Evolutionary conservation across 805 yeast genomes (phyloP).

Genomic region (Saccharomyces paradoxus): DNA sequence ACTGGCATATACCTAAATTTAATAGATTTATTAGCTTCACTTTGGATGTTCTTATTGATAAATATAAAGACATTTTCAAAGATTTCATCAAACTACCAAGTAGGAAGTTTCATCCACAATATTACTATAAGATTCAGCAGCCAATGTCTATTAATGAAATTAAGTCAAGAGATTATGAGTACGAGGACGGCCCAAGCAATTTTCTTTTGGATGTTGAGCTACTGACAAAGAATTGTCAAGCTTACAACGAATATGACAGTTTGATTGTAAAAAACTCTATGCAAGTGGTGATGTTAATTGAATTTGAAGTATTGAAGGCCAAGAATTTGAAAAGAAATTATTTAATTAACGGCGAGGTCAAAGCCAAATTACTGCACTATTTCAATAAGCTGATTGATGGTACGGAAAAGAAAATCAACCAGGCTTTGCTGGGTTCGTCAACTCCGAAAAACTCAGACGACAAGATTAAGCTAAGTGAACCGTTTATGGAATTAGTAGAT

Average conservation of each 20-base stretch:
- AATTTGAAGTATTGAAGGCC: slow-evolving; percentile 38
- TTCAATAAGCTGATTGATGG: slow-evolving; percentile 24
- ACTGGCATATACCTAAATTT: slow-evolving; percentile 30
- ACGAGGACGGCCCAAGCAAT: slow-evolving; percentile 29
- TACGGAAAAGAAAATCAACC: slow-evolving; percentile 20
- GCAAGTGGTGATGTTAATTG: slow-evolving; percentile 48
- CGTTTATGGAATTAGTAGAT: slow-evolving; percentile 70
- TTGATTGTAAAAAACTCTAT: slow-evolving; percentile 61
- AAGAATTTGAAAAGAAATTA: slow-evolving; percentile 29
- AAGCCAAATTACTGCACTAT: slow-evolving; percentile 11
- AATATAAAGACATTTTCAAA: slow-evolving; percentile 28
- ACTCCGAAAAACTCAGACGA: slow-evolving; percentile 18
- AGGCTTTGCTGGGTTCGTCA: slow-evolving; percentile 9
- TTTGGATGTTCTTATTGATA: slow-evolving; percentile 23
- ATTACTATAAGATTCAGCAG: slow-evolving; percentile 51
- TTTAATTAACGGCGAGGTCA: slow-evolving; percentile 22
- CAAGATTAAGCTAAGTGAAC: slow-evolving; percentile 42
- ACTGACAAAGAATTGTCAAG: slow-evolving; percentile 62
- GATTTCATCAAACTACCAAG: slow-evolving; percentile 69
- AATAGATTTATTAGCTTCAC: slow-evolving; percentile 25
- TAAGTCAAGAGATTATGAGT: slow-evolving; percentile 33
- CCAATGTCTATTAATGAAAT: slow-evolving; percentile 72
- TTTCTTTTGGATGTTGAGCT: slow-evolving; percentile 53
- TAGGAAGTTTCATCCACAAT: slow-evolving; percentile 69
- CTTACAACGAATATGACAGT: slow-evolving; percentile 60